Conservation (phyloP, 2,329 filamentous ascomycete genomes). For the Chaetomiaceae sp. region DNA sequence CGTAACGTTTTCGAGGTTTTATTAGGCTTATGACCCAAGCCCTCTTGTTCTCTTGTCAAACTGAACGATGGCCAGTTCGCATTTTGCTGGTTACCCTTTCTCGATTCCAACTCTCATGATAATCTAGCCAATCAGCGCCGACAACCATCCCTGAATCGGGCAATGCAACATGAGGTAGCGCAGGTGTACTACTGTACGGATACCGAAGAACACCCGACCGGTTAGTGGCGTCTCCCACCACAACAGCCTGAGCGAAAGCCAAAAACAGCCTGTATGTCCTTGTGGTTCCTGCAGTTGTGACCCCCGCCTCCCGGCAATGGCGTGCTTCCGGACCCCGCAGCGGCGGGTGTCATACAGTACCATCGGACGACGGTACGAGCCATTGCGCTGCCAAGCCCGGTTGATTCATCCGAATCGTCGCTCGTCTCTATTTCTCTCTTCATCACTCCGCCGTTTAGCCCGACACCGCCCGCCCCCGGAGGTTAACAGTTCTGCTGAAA, state of each 20-base stretch:
- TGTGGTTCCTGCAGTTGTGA: background rate
- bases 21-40: too few relatives aligned
- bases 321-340: background rate
- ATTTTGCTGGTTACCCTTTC: too few relatives aligned
- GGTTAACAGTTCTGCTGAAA: too few relatives aligned
- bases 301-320: background rate
- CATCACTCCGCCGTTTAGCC: conserved; percentile 3
- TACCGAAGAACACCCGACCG: background rate
- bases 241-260: background rate
- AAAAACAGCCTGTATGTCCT: too few relatives aligned
- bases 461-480: background rate
- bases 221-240: background rate
- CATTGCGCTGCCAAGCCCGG: background rate
- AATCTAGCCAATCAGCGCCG: too few relatives aligned
- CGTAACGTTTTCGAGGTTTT: too few relatives aligned
- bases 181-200: too few relatives aligned
- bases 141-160: too few relatives aligned
- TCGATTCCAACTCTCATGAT: too few relatives aligned
- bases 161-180: too few relatives aligned
- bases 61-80: too few relatives aligned
- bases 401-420: background rate
- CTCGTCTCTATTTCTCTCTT: conserved; percentile 2
- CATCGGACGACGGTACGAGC: background rate
- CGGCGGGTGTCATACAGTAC: background rate
- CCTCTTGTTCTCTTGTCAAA: too few relatives aligned